Conservation (phyloP, 1,139 yeast species). For the Blastobotrys indianensis region DNA sequence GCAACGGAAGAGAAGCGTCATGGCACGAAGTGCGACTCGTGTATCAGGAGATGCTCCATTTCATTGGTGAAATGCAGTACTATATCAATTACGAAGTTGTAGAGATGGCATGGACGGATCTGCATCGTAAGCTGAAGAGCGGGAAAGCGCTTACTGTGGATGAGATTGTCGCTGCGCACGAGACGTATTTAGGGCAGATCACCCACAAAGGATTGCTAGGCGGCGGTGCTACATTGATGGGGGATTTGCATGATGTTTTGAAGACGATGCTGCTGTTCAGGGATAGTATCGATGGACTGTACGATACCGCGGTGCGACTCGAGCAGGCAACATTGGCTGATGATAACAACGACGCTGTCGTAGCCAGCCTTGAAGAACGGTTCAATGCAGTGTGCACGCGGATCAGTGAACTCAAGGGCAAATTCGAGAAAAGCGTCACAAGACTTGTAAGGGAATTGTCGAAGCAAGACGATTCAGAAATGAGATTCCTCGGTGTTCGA, state of each 20-base stretch:
- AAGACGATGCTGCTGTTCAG: constrained; percentile 29
- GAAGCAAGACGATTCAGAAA: constrained; percentile 32
- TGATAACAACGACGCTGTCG: background rate
- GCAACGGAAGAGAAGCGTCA: constrained; percentile 1
- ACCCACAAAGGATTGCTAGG: constrained; percentile 36
- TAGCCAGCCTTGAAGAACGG: constrained; percentile 3
- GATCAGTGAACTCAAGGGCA: constrained; percentile 16
- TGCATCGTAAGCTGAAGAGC: constrained; percentile 27
- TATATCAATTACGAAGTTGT: constrained; percentile 37
- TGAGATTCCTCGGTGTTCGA: constrained; percentile 35
- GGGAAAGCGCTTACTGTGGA: constrained; percentile 30
- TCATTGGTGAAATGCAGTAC: constrained; percentile 36
- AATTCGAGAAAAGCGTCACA: constrained; percentile 24
- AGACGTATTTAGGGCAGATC: constrained; percentile 31
- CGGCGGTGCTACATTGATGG: constrained; percentile 30
- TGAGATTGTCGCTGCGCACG: constrained; percentile 34
- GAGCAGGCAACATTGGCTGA: constrained; percentile 6
- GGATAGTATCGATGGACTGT: constrained; percentile 24
- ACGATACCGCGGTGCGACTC: constrained; percentile 18
- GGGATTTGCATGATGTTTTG: constrained; percentile 34
- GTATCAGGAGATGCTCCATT: constrained; percentile 35
- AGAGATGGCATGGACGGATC: constrained; percentile 36
- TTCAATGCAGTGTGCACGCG: constrained; percentile 12
- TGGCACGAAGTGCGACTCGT: constrained; percentile 31
- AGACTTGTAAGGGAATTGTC: constrained; percentile 28